Evolutionary conservation across 495 filamentous ascomycete genomes (phyloP), one percentile per base, ranked within the genome.

Genomic region (Bombardia bombarda): DNA sequence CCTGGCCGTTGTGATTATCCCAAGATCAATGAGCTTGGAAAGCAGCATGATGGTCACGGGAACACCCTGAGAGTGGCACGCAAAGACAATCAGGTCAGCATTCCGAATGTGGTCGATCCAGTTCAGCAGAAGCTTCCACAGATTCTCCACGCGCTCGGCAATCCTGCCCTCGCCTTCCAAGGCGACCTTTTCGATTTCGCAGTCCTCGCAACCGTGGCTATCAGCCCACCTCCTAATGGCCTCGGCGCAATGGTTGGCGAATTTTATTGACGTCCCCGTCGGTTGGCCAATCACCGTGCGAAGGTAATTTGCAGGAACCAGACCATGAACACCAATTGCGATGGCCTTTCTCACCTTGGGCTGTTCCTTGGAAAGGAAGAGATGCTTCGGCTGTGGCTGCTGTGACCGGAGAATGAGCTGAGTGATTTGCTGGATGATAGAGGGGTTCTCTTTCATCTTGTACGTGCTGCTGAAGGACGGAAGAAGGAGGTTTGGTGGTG

Each of bases 131-230:
- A 97, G 70, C 58, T 92, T 95, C 92, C 92, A 98, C 3, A 98
- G 69, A 37, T 88, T 79, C 43, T 90, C 84, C 2, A 97, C 87
- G 16, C 92, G 78, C 40, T 97, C 89, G 3, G 77, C 74, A 23
- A 98, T 92, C 57, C 84, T 87, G n/a, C 92, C 92, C 66, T 98
- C 92, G n/a, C 92, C 92, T 69, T 97, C 92, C 4, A 98, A 72
- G 13, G 92, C 87, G 4, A 97, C 82, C 53, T 93, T 95, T 51
- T 94, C 88, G 38, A 98, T 84, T 50, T 79, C 75, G 36, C 75
- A 75, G 35, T 76, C 71, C 3, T 70, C 66, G 30, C 82, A 82
- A 23, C 78, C 76, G 42, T 84, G 78, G 36, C 68, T 66, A 32
- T 84, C 78, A 1, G 83, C 75, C 83, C 87, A 98, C 44, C 82